Evolutionary conservation across 352 stramenopile species (phyloP).

Genomic region (Saprolegnia diclina): DNA sequence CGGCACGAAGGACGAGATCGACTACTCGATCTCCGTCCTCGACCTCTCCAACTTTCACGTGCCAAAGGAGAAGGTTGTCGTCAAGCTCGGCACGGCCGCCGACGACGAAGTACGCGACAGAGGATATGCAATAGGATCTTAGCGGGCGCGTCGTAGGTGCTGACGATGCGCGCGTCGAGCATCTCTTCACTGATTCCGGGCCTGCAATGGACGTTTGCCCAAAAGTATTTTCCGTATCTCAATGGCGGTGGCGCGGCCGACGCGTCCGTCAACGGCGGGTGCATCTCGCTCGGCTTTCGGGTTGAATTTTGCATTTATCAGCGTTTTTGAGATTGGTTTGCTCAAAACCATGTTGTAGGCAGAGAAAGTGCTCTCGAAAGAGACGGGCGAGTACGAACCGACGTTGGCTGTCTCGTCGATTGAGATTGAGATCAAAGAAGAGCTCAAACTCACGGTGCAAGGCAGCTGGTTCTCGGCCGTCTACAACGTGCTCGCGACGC

Average conservation of each 20-base stretch:
- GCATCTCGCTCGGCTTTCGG: conserved; percentile 73
- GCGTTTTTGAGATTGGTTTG: no score
- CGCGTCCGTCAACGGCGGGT: conserved; percentile 56
- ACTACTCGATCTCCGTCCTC: conserved; percentile 70
- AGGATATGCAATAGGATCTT: neutral
- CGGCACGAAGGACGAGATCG: conserved; percentile 65
- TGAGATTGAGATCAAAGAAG: conserved; percentile 74
- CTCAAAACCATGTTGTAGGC: no score
- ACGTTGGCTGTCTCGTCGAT: conserved; percentile 77
- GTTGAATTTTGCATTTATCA: conserved; percentile 5
- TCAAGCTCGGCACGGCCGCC: conserved; percentile 69
- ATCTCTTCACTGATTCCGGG: conserved; percentile 72
- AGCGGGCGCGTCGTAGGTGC: conserved; percentile 30
- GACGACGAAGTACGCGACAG: conserved; percentile 45
- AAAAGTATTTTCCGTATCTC: conserved; percentile 84
- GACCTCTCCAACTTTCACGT: conserved; percentile 79
- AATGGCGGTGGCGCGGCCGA: conserved; percentile 69
- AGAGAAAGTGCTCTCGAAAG: conserved; percentile 51
- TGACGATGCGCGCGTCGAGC: conserved; percentile 69
- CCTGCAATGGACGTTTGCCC: conserved; percentile 81
- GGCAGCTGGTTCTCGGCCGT: conserved; percentile 82
- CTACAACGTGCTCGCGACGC: conserved; percentile 73
- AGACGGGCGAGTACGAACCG: conserved; percentile 55
- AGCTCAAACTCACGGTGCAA: conserved; percentile 76
- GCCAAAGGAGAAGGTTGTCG: conserved; percentile 80